These are phyloP conservation scores for Pseudocercospora fijiensis DNA, from an alignment of 2,329 filamentous ascomycete genomes.

Conservation along the genomic window DNA sequence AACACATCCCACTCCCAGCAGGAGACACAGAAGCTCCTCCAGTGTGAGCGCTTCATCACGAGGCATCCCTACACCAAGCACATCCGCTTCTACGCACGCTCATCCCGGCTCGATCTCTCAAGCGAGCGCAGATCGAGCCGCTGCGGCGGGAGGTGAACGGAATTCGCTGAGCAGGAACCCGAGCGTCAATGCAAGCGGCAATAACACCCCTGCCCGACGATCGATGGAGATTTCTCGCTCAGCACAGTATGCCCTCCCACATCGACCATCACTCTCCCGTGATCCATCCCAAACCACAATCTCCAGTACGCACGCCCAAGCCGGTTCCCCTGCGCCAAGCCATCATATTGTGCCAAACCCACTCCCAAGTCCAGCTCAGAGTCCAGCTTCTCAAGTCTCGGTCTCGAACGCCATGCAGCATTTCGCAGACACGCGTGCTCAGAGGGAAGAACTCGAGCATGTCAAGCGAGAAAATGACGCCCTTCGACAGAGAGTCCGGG, in stretches of 20 bases:
- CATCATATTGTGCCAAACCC: slow-evolving; percentile 18
- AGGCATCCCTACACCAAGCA: slow-evolving; percentile 32
- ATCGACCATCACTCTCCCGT: slow-evolving; percentile 37
- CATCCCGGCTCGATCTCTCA: slow-evolving; percentile 36
- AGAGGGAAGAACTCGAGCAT: slow-evolving; percentile 49
- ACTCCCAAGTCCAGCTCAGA: slow-evolving; percentile 26
- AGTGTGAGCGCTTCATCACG: slow-evolving; percentile 29
- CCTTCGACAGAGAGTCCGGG: slow-evolving; percentile 49
- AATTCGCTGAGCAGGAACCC: slow-evolving; percentile 35
- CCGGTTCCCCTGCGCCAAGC: slow-evolving; percentile 26
- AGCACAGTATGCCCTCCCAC: slow-evolving; percentile 32
- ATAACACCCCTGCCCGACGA: slow-evolving; percentile 38
- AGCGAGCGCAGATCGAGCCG: slow-evolving; percentile 39
- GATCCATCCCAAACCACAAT: slow-evolving; percentile 31
- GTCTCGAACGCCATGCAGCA: slow-evolving; percentile 30
- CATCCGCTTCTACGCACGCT: slow-evolving; percentile 24
- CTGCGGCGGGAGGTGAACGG: slow-evolving; percentile 31
- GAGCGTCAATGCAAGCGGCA: slow-evolving; percentile 37
- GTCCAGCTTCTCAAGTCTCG: slow-evolving; percentile 17
- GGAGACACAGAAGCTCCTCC: slow-evolving; percentile 47
- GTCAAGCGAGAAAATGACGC: slow-evolving; percentile 52
- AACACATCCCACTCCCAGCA: slow-evolving; percentile 55
- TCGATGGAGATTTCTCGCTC: slow-evolving; percentile 32
- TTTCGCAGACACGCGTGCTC: slow-evolving; percentile 45
- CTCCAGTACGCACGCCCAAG: slow-evolving; percentile 31